These are phyloP conservation scores for Candida golubevii DNA, from an alignment of 805 yeast species.

Conservation along the genomic window DNA sequence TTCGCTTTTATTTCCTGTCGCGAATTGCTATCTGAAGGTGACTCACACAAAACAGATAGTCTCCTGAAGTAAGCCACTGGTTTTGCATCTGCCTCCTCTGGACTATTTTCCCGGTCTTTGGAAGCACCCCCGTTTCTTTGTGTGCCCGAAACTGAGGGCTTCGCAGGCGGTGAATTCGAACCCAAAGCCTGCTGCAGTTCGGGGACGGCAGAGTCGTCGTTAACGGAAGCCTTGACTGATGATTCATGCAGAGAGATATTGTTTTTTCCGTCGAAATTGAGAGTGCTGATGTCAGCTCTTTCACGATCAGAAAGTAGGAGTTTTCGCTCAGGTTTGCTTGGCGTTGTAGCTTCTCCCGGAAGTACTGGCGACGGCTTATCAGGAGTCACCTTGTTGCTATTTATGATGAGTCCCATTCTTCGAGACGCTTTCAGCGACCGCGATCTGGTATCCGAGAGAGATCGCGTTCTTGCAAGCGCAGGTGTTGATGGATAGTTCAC, in stretches of 20 bases:
- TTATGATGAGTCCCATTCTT: conserved; percentile 70
- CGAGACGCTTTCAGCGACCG: conserved; percentile 61
- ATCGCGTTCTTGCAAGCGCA: conserved; percentile 24
- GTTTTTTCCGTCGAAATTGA: background rate
- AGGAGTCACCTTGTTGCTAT: conserved; percentile 25
- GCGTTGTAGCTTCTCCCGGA: conserved; percentile 2
- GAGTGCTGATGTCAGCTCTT: background rate
- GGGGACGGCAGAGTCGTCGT: background rate
- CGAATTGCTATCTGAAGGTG: conserved; percentile 27
- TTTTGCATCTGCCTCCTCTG: conserved; percentile 30
- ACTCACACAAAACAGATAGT: conserved; percentile 59
- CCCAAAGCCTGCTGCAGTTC: background rate
- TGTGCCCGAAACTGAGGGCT: background rate
- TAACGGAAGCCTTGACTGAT: too few species aligned
- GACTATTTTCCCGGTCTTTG: background rate
- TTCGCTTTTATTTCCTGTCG: background rate
- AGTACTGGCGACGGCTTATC: conserved; percentile 1
- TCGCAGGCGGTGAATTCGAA: background rate
- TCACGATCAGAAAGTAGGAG: conserved; percentile 10
- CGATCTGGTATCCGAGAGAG: conserved; percentile 37
- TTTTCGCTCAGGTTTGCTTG: conserved; percentile 16
- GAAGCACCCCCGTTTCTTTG: background rate
- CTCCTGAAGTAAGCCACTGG: conserved; percentile 64
- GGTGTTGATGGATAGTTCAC: conserved; percentile 10
- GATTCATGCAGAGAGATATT: background rate